Evolutionary conservation across 2,329 filamentous ascomycete genomes (phyloP).

Genomic region (Paracoccidioides brasiliensis): DNA sequence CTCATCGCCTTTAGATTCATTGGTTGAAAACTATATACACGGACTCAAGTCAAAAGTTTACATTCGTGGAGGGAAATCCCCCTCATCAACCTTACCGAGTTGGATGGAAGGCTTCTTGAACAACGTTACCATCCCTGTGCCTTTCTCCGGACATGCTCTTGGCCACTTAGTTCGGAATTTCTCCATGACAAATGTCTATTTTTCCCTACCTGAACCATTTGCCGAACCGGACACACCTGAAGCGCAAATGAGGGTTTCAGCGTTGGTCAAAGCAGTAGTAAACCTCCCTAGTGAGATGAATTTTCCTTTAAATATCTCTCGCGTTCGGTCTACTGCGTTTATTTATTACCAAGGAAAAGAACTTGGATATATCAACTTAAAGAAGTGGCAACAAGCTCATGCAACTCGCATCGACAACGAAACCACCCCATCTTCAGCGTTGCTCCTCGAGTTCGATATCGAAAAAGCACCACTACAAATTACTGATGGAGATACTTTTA

Average conservation of each 20-base stretch:
- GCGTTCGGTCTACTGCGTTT: slow-evolving; percentile 63
- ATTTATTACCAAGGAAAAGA: slow-evolving; percentile 66
- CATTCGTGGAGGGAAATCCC: slow-evolving; percentile 62
- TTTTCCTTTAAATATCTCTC: slow-evolving; percentile 64
- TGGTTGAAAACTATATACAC: slow-evolving; percentile 69
- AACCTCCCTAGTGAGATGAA: slow-evolving; percentile 75
- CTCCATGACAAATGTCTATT: slow-evolving; percentile 71
- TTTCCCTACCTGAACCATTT: slow-evolving; percentile 67
- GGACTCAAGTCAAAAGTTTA: slow-evolving; percentile 69
- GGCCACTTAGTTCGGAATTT: slow-evolving; percentile 80
- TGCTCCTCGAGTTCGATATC: slow-evolving; percentile 65
- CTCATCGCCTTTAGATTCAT: slow-evolving; percentile 69
- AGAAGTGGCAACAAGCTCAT: slow-evolving; percentile 71
- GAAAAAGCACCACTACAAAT: slow-evolving; percentile 70
- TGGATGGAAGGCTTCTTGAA: slow-evolving; percentile 75
- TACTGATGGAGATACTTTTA: slow-evolving; percentile 65
- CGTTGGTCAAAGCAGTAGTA: slow-evolving; percentile 66
- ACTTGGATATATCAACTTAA: slow-evolving; percentile 66
- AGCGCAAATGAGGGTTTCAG: slow-evolving; percentile 66
- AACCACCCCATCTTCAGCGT: slow-evolving; percentile 44
- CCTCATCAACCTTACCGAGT: slow-evolving; percentile 54
- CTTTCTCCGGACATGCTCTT: slow-evolving; percentile 69
- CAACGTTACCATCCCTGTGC: slow-evolving; percentile 70
- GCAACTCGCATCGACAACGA: slow-evolving; percentile 55
- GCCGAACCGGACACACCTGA: slow-evolving; percentile 63